phyloP scores from a whole-genome alignment of 768 basidiomycete genomes.

The Clavaria fumosa region DNA sequence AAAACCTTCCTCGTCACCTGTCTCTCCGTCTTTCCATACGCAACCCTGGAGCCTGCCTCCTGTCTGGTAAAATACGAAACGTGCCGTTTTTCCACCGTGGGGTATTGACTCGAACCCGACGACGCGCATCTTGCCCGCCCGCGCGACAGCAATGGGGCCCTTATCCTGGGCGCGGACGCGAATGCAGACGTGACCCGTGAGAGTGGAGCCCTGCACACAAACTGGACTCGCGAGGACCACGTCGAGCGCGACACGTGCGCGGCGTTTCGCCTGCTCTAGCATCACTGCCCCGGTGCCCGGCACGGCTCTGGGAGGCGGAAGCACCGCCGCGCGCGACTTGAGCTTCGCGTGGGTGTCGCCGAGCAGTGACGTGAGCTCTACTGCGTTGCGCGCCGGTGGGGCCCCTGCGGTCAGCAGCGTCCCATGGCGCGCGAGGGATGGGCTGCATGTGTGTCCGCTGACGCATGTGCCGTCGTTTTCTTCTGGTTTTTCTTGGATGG shows the following conservation, averaged over 20 bases:
- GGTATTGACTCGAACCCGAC: slow-evolving; percentile 72
- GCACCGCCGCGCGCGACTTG: slow-evolving; percentile 34
- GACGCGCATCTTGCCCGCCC: slow-evolving; percentile 68
- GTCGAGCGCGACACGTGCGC: slow-evolving; percentile 69
- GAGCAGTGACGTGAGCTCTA: slow-evolving; percentile 45
- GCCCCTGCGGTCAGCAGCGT: slow-evolving; percentile 40
- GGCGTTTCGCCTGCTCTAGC: slow-evolving; percentile 58
- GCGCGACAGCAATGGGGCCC: slow-evolving; percentile 40
- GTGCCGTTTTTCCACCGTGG: slow-evolving; percentile 34
- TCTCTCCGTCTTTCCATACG: no score
- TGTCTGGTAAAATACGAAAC: slow-evolving; percentile 74
- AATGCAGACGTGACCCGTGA: slow-evolving; percentile 58
- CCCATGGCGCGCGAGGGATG: slow-evolving; percentile 26
- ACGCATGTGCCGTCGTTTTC: not conserved
- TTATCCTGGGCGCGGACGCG: slow-evolving; percentile 39
- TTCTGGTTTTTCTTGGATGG: not conserved
- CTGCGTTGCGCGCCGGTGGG: slow-evolving; percentile 32
- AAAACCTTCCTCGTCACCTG: slow-evolving; percentile 52
- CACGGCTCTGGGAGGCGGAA: slow-evolving; percentile 15
- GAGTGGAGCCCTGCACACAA: slow-evolving; percentile 63
- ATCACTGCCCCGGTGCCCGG: slow-evolving; percentile 19
- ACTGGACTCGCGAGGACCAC: slow-evolving; percentile 60
- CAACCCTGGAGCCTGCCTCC: no score
- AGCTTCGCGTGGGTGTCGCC: slow-evolving; percentile 45
- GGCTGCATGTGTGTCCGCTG: slow-evolving; percentile 2